Conservation (phyloP, 176 grass and related monocot genomes). For the Cymbopogon citratus region DNA sequence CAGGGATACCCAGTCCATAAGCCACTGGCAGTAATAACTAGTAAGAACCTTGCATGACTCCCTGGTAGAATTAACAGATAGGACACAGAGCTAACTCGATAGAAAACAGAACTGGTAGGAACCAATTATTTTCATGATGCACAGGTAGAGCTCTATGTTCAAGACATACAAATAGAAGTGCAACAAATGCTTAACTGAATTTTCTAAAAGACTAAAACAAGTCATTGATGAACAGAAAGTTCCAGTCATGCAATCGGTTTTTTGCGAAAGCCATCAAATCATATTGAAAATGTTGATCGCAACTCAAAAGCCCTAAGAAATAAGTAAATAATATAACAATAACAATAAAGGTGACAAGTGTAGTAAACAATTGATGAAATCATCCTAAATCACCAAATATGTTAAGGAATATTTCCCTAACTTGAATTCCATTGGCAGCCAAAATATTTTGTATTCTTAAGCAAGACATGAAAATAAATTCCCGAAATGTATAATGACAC, state of each 20-base stretch:
- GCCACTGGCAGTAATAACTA: background rate
- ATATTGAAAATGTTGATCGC: background rate
- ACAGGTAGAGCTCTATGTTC: background rate
- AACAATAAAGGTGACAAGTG: background rate
- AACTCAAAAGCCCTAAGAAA: background rate
- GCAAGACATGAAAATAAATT: background rate
- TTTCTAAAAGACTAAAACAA: background rate
- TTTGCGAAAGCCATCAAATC: background rate
- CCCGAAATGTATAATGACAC: background rate
- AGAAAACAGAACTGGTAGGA: background rate
- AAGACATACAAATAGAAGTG: background rate
- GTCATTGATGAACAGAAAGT: background rate
- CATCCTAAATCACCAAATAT: background rate
- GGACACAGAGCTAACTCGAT: background rate
- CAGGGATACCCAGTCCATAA: background rate
- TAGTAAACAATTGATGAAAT: background rate
- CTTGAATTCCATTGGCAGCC: background rate
- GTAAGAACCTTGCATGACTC: background rate
- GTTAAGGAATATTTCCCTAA: background rate
- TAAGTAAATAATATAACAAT: no score
- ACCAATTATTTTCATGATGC: background rate
- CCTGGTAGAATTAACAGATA: background rate
- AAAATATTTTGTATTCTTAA: background rate
- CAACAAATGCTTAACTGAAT: background rate
- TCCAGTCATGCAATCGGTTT: background rate